Evolutionary conservation across 2,329 filamentous ascomycete species (phyloP), one percentile per base, ranked within the genome.

Genomic region (Hansfordia pulvinata): DNA sequence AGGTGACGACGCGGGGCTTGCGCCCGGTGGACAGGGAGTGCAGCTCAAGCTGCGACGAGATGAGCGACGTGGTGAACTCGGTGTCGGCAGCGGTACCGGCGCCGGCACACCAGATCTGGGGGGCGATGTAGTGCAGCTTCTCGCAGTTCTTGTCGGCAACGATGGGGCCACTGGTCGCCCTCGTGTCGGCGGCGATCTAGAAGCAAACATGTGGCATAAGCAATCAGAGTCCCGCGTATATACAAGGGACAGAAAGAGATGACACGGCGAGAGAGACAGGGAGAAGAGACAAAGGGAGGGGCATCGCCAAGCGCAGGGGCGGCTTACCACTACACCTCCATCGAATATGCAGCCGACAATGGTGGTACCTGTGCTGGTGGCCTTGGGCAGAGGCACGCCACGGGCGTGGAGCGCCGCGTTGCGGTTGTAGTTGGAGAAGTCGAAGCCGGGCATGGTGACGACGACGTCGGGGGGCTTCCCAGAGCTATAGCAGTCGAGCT

Each of bases 121-220:
- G 88, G 22, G 90, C 70, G 55, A 98, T 98, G 68, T 92, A 98
- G 64, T 98, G 90, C 38, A 98, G 76, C 66, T 98, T 98, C 64
- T 98, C 88, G 66, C 90, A 96, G 71, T 98, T 98, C 83, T 98
- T 98, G 73, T 98, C 90, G 58, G 92, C 92, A 43, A 98, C 90
- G 58, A 98, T 98, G 41, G 90, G 86, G 19, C 90, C 90, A 38
- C 82, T 92, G 24, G 90, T 98, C 37, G 90, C 90, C 71, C 90
- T 76, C 40, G 90, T 98, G 61, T 98, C 90, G 62, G 90, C 90
- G 37, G 90, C 90, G 57, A 98, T 96, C 80, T 86, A 12, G 11
- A 19, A 20, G 11, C 11, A n/a, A n/a, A 13, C n/a, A 14, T 17
- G 10, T 10, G 17, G 8, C 14, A 30, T 13, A 18, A 12, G 20